A percentile compares a stretch with the other conserved stretches of the same genome.
phyloP scores from a whole-genome alignment of 352 stramenopile species.

The Pythium scleroteichum region DNA sequence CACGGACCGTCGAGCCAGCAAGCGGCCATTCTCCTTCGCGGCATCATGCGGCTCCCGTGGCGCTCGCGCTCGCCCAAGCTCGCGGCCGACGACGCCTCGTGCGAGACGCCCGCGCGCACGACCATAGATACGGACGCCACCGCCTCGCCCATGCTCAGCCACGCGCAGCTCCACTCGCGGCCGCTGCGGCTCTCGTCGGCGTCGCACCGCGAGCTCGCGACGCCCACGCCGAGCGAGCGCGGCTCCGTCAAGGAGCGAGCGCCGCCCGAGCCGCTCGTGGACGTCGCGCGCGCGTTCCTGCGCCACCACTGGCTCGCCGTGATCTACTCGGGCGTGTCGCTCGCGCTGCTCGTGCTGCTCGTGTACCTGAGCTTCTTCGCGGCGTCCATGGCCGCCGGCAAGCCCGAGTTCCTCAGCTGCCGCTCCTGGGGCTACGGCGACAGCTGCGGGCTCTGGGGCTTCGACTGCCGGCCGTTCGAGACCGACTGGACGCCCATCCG shows the following conservation, averaged over 20 bases:
- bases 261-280: not conserved
- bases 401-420: conserved; percentile 65
- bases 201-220: not conserved
- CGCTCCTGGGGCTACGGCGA: conserved; percentile 65
- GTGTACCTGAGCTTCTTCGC: conserved; percentile 81
- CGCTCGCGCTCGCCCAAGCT: not conserved
- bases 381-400: conserved; percentile 51
- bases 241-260: not conserved
- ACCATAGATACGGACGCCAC: conserved; percentile 1
- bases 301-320: conserved; percentile 37
- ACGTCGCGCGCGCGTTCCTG: conserved; percentile 21
- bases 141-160: conserved; percentile 9
- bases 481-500: conserved; percentile 47
- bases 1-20: not conserved
- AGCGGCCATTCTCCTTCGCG: not conserved
- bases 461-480: conserved; percentile 44
- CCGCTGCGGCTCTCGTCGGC: not conserved
- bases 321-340: conserved; percentile 47
- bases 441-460: conserved; percentile 56
- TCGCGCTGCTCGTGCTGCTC: conserved; percentile 53
- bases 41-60: conserved; percentile 12
- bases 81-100: not conserved
- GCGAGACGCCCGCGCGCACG: not conserved
- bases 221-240: conserved; percentile 4
- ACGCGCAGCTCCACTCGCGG: conserved; percentile 22